Conservation (phyloP, 768 basidiomycete genomes). For the Daedaleopsis nitida region DNA sequence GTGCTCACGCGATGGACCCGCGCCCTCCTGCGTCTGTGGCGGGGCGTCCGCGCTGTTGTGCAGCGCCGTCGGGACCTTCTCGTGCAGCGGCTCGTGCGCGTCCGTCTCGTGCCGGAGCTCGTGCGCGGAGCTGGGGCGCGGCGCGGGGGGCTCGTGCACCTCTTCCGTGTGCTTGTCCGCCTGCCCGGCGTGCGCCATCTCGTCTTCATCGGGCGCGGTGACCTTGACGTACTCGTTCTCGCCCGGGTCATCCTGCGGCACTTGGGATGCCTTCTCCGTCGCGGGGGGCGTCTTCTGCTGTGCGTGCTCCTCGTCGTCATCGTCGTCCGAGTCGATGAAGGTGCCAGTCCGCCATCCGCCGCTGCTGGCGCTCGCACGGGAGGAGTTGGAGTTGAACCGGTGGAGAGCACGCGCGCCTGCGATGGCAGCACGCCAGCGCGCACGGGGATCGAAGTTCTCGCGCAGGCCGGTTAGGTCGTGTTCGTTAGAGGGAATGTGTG, state of each 20-base stretch:
- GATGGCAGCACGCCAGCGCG: conserved; percentile 76
- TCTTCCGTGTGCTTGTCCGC: neutral
- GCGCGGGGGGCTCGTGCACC: conserved; percentile 1
- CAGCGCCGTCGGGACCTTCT: conserved; percentile 21
- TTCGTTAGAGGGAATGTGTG: conserved; percentile 62
- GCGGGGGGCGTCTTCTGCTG: conserved; percentile 24
- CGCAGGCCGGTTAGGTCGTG: conserved; percentile 80
- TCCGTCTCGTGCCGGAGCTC: conserved; percentile 28
- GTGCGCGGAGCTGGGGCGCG: conserved; percentile 19
- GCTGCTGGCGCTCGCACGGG: conserved; percentile 24
- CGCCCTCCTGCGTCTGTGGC: neutral
- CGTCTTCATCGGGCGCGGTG: conserved; percentile 32
- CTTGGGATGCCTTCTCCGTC: conserved; percentile 7
- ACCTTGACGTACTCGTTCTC: conserved; percentile 47
- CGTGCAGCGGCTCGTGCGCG: conserved; percentile 26
- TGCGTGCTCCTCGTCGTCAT: conserved; percentile 36
- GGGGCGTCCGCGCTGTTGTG: conserved; percentile 6
- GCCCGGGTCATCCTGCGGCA: conserved; percentile 32
- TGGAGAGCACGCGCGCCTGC: conserved; percentile 43
- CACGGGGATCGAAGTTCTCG: conserved; percentile 79
- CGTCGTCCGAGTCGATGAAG: conserved; percentile 35
- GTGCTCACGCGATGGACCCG: neutral
- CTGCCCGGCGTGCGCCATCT: neutral
- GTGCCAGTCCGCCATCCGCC: conserved; percentile 36
- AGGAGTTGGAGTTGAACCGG: conserved; percentile 29